phyloP scores from a whole-genome alignment of 2,329 filamentous ascomycete genomes.

The Endocalyx cinctus region DNA sequence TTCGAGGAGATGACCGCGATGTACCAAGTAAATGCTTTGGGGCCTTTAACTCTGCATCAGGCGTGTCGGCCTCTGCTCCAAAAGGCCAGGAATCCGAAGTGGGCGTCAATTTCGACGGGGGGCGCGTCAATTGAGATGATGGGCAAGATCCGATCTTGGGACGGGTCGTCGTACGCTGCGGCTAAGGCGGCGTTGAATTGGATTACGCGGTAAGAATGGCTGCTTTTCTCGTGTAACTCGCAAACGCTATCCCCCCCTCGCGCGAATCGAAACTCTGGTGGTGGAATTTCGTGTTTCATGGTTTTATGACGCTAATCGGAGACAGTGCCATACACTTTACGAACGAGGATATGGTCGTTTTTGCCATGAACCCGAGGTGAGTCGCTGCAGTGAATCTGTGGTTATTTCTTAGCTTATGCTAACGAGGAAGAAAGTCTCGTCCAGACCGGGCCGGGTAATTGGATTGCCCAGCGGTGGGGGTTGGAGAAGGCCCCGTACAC shows the following conservation, averaged over 20 bases:
- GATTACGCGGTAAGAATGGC: slow-evolving; percentile 24
- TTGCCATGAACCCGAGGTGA: slow-evolving; percentile 13
- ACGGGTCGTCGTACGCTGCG: slow-evolving; percentile 21
- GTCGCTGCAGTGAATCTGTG: slow-evolving; percentile 1
- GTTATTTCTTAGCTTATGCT: too few species aligned
- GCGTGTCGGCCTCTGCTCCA: slow-evolving; percentile 27
- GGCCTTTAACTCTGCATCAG: slow-evolving; percentile 27
- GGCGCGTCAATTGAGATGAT: slow-evolving; percentile 19
- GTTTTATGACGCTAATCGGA: not conserved
- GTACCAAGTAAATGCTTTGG: slow-evolving; percentile 25
- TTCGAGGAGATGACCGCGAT: slow-evolving; percentile 18
- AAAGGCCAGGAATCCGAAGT: slow-evolving; percentile 26
- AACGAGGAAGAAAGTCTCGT: slow-evolving; percentile 9
- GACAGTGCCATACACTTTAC: slow-evolving; percentile 10
- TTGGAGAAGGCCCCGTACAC: slow-evolving; percentile 13
- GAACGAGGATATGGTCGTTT: slow-evolving; percentile 9
- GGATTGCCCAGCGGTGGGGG: slow-evolving; percentile 9
- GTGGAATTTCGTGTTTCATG: too few species aligned
- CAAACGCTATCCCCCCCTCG: too few species aligned
- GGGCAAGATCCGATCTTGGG: slow-evolving; percentile 9
- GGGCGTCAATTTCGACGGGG: slow-evolving; percentile 25
- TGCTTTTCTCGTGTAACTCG: too few species aligned
- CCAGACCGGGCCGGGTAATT: slow-evolving; percentile 14
- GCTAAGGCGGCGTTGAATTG: slow-evolving; percentile 28
- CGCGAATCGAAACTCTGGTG: too few species aligned